phyloP scores from a whole-genome alignment of 352 stramenopile genomes.

The Phytophthora melonis region DNA sequence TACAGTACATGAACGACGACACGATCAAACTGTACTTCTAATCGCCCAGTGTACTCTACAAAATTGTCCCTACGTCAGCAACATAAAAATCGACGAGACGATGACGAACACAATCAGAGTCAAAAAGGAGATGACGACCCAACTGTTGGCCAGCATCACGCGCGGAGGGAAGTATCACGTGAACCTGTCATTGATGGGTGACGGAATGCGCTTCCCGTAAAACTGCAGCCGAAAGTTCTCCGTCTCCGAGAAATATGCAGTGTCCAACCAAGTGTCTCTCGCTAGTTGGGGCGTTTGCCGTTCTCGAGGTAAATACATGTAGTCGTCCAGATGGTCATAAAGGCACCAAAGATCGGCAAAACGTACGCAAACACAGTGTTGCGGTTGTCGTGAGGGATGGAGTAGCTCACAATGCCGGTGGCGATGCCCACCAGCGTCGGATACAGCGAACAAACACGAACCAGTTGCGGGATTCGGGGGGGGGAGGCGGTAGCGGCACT shows the following conservation, averaged over 20 bases:
- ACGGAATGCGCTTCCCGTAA: constrained; percentile 77
- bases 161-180: constrained; percentile 73
- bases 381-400: constrained; percentile 52
- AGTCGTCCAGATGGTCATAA: constrained; percentile 93
- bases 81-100: constrained; percentile 81
- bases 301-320: constrained; percentile 90
- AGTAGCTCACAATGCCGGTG: constrained; percentile 84
- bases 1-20: constrained; percentile 88
- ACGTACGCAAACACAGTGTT: constrained; percentile 79
- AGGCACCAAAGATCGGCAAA: constrained; percentile 81
- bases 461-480: background rate
- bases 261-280: constrained; percentile 88
- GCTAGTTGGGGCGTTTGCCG: constrained; percentile 89
- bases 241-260: constrained; percentile 68
- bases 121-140: constrained; percentile 80
- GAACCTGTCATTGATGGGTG: constrained; percentile 73
- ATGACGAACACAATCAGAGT: constrained; percentile 81
- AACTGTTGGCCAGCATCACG: constrained; percentile 77
- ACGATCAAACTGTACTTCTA: constrained; percentile 78
- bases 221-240: constrained; percentile 81
- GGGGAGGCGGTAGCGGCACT: background rate
- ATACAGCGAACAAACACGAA: constrained; percentile 40
- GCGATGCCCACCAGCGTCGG: constrained; percentile 92
- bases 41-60: constrained; percentile 62
- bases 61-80: constrained; percentile 75